These are phyloP conservation scores for Pulveroboletus sp. DNA, from an alignment of 768 basidiomycete species.

Conservation along the genomic window DNA sequence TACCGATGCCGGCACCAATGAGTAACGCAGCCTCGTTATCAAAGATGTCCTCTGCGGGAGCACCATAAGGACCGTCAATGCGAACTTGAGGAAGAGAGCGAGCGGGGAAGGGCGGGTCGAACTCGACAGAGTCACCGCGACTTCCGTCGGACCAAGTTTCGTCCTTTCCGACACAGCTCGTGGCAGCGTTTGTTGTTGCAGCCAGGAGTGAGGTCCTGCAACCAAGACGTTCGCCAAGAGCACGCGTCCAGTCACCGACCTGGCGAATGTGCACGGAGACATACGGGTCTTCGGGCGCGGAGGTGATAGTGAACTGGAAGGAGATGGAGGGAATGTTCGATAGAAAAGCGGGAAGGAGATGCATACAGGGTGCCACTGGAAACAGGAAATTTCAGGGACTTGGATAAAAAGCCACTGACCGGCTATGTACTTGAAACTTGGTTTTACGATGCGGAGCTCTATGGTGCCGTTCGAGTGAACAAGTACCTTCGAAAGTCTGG, in stretches of 20 bases:
- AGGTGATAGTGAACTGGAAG: conserved; percentile 87
- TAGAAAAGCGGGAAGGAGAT: background rate
- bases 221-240: conserved; percentile 82
- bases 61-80: conserved; percentile 90
- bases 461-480: conserved; percentile 90
- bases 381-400: conserved; percentile 76
- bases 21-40: conserved; percentile 83
- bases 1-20: conserved; percentile 90
- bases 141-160: conserved; percentile 37
- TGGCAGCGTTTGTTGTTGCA: conserved; percentile 70
- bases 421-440: conserved; percentile 85
- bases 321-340: background rate
- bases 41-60: conserved; percentile 90
- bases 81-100: conserved; percentile 62
- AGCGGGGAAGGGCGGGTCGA: conserved; percentile 48
- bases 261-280: conserved; percentile 91
- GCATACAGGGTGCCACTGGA: conserved; percentile 95
- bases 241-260: conserved; percentile 84
- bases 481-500: conserved; percentile 78
- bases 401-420: conserved; percentile 92
- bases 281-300: conserved; percentile 91
- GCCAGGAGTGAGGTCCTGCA: conserved; percentile 74
- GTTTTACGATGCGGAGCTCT: conserved; percentile 90
- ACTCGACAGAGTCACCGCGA: conserved; percentile 80
- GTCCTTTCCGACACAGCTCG: conserved; percentile 70